phyloP scores from a whole-genome alignment of 2,329 filamentous ascomycete species.

The Knufia fluminis region DNA sequence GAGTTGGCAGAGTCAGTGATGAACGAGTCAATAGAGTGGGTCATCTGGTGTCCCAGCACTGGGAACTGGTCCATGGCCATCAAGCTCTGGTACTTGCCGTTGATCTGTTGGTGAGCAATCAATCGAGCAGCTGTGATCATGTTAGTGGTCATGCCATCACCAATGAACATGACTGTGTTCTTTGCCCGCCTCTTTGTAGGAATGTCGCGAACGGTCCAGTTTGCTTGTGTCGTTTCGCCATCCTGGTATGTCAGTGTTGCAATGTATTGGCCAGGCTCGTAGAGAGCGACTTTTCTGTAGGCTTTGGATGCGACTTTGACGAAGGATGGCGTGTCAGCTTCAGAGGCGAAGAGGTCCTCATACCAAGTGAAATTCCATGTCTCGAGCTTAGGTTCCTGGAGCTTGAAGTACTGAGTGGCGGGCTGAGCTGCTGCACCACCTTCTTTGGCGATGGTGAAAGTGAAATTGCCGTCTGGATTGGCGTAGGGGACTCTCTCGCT shows the following conservation, averaged over 20 bases:
- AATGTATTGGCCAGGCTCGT: slow-evolving; percentile 70
- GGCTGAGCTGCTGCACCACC: slow-evolving; percentile 44
- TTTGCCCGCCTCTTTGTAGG: slow-evolving; percentile 64
- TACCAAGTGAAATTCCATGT: slow-evolving; percentile 78
- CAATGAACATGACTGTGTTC: slow-evolving; percentile 72
- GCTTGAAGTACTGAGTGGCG: slow-evolving; percentile 58
- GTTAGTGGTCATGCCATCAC: slow-evolving; percentile 43
- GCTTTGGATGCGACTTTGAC: slow-evolving; percentile 75
- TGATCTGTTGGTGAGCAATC: slow-evolving; percentile 72
- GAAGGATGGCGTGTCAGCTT: slow-evolving; percentile 57
- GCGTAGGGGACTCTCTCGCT: slow-evolving; percentile 64
- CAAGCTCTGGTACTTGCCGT: slow-evolving; percentile 69
- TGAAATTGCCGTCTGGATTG: slow-evolving; percentile 65
- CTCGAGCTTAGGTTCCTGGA: slow-evolving; percentile 63
- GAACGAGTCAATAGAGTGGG: slow-evolving; percentile 73
- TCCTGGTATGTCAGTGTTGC: slow-evolving; percentile 69
- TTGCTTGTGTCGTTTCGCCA: slow-evolving; percentile 60
- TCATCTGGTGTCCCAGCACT: slow-evolving; percentile 75
- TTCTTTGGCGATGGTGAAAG: slow-evolving; percentile 61
- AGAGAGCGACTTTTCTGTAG: slow-evolving; percentile 65
- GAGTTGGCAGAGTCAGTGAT: slow-evolving; percentile 84
- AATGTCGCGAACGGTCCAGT: slow-evolving; percentile 67
- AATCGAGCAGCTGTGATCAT: slow-evolving; percentile 55
- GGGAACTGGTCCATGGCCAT: slow-evolving; percentile 77
- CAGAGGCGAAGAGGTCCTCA: slow-evolving; percentile 70